Evolutionary conservation across 306 rosid species (phyloP), one percentile per base, ranked within the genome.

Genomic region (Canavalia ensiformis): DNA sequence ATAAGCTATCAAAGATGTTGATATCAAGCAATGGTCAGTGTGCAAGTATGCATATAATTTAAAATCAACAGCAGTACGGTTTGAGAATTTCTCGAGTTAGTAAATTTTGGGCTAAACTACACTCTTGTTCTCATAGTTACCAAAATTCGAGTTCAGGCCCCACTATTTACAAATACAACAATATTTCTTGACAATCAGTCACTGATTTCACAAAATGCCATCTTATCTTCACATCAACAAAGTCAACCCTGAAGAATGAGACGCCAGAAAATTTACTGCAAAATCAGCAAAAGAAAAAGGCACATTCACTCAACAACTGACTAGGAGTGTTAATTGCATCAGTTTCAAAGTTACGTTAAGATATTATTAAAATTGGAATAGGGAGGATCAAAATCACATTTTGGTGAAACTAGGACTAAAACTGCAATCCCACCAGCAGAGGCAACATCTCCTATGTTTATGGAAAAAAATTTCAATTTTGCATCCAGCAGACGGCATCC

Each of bases 61-160:
- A 12, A 66, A 67, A 56, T 47, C 29, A 33, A 68, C 33, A 12
- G 44, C 73, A 67, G 12, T 7, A 58, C 10, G 18, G 10, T 30
- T 41, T 28, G 25, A 74, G 49, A 39, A 4, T 49, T 81, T 18
- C 64, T 6, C 6, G 47, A 45, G 62, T 64, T 44, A 8, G 37
- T 67, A 18, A 65, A 47, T 75, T 46, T 68, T 8, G 25, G 74
- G 52, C 74, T 77, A 25, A 64, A 7, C 39, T 52, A 65, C 41
- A 77, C 18, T 50, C 4, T 50, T 10, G 30, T 28, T 25, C n/a
- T 25, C 54, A 11, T 77, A 65, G 30, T 50, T n/a, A 37, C 47
- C 37, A 37, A 34, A 18, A 8, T 51, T 72, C 4, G 18, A 54
- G 37, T 25, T 34, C 31, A 4, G 5, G 45, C 54, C 11, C 28